Evolutionary conservation across 805 yeast species (phyloP).

Genomic region (Candida golubevii): DNA sequence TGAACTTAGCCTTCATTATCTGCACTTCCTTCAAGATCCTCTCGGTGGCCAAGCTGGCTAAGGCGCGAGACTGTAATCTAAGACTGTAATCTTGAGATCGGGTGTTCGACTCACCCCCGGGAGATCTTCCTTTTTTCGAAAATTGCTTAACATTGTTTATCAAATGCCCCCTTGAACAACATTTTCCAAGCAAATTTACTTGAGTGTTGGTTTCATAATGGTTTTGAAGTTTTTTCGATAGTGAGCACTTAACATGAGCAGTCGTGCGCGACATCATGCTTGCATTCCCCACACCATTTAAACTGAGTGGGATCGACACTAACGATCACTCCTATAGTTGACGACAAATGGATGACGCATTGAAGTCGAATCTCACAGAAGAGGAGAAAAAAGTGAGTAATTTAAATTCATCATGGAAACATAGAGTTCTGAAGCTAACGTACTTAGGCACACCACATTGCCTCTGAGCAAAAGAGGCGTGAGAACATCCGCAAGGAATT

Average conservation of each 20-base stretch:
- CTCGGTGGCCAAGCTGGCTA: slow-evolving; percentile 50
- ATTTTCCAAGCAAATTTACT: no score
- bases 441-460: slow-evolving; percentile 65
- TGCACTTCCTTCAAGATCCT: no score
- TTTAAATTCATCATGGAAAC: background rate
- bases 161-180: no score
- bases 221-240: no score
- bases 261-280: slow-evolving; percentile 1
- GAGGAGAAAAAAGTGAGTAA: slow-evolving; percentile 19
- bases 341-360: slow-evolving; percentile 5
- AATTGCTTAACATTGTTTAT: no score
- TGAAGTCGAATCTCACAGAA: slow-evolving; percentile 14
- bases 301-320: no score
- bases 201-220: no score
- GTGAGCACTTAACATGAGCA: background rate
- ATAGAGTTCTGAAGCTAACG: slow-evolving; percentile 7
- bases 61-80: slow-evolving; percentile 48
- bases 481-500: slow-evolving; percentile 81
- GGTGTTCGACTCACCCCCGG: slow-evolving; percentile 51
- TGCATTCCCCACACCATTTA: background rate
- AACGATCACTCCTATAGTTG: no score
- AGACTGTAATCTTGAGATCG: slow-evolving; percentile 44
- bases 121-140: slow-evolving; percentile 23
- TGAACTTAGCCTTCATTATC: no score
- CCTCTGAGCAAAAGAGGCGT: slow-evolving; percentile 83